Evolutionary conservation across 2,329 filamentous ascomycete genomes (phyloP).

Genomic region (Dactylellina leptospora): DNA sequence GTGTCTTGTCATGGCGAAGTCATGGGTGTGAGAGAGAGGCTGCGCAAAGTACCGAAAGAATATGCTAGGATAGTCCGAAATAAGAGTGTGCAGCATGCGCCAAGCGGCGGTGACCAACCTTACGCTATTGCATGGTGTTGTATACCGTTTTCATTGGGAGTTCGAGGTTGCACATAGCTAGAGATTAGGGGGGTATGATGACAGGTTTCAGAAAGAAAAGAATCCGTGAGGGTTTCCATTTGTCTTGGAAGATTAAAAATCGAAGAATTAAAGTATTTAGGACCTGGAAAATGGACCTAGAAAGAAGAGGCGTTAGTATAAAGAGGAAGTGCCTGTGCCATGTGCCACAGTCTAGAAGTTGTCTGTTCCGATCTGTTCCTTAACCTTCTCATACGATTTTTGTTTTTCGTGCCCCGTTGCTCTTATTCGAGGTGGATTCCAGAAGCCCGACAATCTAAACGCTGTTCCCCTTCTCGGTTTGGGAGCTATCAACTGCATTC

Average conservation of each 20-base stretch:
- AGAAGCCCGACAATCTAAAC: not conserved
- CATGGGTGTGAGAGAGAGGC: slow-evolving; percentile 11
- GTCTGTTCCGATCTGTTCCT: slow-evolving; percentile 20
- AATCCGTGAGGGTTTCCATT: not conserved
- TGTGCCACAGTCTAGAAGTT: not conserved
- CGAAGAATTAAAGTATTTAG: not conserved
- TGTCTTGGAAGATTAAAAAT: not conserved
- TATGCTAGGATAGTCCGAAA: not conserved
- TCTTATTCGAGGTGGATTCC: slow-evolving; percentile 5
- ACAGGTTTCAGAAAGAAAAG: slow-evolving; percentile 18
- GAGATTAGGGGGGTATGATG: slow-evolving; percentile 24
- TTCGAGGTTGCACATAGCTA: not conserved
- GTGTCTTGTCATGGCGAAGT: not conserved
- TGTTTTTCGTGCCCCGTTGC: not conserved
- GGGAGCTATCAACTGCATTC: slow-evolving; percentile 4
- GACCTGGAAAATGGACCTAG: not conserved
- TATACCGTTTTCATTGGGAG: slow-evolving; percentile 26
- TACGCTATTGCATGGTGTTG: slow-evolving; percentile 17
- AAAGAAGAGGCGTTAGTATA: not conserved
- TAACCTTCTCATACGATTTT: not conserved
- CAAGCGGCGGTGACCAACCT: slow-evolving; percentile 10
- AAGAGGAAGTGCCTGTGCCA: slow-evolving; percentile 14
- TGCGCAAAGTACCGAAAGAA: not conserved
- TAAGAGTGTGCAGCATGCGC: slow-evolving; percentile 6
- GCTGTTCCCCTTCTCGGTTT: slow-evolving; percentile 8